Base-by-base conservation (phyloP, 75 land plant species). In the Picea glauca region DNA sequence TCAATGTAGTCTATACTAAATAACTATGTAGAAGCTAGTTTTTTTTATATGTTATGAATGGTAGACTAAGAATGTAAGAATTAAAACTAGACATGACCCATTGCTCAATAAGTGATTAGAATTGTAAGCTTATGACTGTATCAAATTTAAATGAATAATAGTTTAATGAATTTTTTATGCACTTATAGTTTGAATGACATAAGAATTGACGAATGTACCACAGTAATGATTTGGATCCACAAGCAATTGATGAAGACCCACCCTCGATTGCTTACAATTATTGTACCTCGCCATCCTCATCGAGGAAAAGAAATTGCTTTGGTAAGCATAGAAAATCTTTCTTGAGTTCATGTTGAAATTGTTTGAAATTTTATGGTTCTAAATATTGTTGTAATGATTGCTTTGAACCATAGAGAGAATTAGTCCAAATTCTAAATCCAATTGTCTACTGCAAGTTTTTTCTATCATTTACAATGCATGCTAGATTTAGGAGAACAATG, bases 271-370 rank as follows among this genome's bases (percentile, higher is more conserved):
- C 75, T 97, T 57, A 88, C 91, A 9, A 86, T 97, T 74, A 82
- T 97, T 75, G 99, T 88, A 20, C 93, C 98, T 57, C 88, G 99
- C 62, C 89, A 97, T 80, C 99, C 95, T 38, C 80, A 83, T 3
- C 85, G 91, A 78, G 94, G 95, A 78, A 77, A 76, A 17, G 62
- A 80, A 21, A 85, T 97, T 15, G 80, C 87, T 58, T 2, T 72
- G 31, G 92, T 93, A 85, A 74, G 84, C 18, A 74, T 82, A 56
- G 35, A 18, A 50, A 31, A 31, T 75, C 21, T 20, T 62, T 62
- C 63, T 20, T 0, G 11, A 50, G 54, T 50, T 50, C 17, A 35
- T 60, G 32, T 75, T 59, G 17, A 9, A 50, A 31, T 66, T 7
- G 20, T 33, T 5, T 50, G 11, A 66, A 66, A 50, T 50, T 50